These are phyloP conservation scores for Tricholoma bakamatsutake DNA, from an alignment of 768 basidiomycete genomes.

Conservation along the genomic window DNA sequence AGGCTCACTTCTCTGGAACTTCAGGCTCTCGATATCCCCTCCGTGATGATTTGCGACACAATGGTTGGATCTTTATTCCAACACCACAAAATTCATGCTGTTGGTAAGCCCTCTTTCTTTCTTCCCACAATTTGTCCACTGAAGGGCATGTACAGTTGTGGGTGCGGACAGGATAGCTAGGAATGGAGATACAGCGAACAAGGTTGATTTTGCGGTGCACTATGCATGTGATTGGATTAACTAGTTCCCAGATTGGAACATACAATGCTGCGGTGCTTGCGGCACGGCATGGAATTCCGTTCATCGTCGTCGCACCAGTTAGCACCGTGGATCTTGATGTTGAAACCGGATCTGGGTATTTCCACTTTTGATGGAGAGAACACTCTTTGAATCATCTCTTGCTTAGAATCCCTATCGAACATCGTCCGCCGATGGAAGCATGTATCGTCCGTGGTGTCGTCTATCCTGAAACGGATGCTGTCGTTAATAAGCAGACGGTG, in stretches of 20 bases:
- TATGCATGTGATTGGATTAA: constrained; percentile 11
- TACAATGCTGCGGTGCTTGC: constrained; percentile 95
- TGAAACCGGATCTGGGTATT: constrained; percentile 59
- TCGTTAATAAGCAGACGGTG: constrained; percentile 53
- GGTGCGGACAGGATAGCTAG: constrained; percentile 85
- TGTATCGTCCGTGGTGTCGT: constrained; percentile 81
- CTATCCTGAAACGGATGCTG: constrained; percentile 45
- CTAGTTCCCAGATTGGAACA: constrained; percentile 63
- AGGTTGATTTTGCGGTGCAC: constrained; percentile 32
- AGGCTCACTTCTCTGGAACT: constrained; percentile 91
- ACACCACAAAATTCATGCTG: constrained; percentile 74
- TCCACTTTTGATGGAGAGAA: constrained; percentile 8
- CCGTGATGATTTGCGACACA: constrained; percentile 94
- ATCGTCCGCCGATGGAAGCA: constrained; percentile 82
- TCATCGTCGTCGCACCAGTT: constrained; percentile 90
- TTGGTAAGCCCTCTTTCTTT: constrained; percentile 42
- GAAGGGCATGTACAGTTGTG: constrained; percentile 43
- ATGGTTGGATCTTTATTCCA: constrained; percentile 97
- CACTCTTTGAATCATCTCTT: constrained; percentile 4
- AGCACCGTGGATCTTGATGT: constrained; percentile 87
- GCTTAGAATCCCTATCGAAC: constrained; percentile 82
- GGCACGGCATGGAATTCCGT: constrained; percentile 80
- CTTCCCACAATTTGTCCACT: background rate
- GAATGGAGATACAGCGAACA: constrained; percentile 98
- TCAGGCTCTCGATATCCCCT: constrained; percentile 75